Evolutionary conservation across 495 filamentous ascomycete genomes (phyloP).

Genomic region (Aspergillus incahuasiensis): DNA sequence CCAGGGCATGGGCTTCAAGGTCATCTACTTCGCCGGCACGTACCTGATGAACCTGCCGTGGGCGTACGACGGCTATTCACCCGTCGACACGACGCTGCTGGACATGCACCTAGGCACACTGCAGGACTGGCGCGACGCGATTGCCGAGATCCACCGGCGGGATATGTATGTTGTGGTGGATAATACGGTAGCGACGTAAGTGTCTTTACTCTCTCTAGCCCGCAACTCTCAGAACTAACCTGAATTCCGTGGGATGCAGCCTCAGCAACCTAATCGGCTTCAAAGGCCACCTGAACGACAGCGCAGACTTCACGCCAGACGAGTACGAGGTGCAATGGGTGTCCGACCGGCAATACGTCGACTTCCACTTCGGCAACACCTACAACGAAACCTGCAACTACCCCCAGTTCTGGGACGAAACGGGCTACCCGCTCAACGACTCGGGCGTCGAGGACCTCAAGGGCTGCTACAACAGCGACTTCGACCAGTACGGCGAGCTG

Average conservation of each 20-base stretch:
- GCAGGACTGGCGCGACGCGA: constrained; percentile 54
- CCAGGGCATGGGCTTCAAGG: constrained; percentile 70
- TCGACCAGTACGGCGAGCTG: constrained; percentile 64
- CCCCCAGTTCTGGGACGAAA: constrained; percentile 61
- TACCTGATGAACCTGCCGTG: constrained; percentile 67
- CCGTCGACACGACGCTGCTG: constrained; percentile 63
- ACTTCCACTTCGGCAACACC: constrained; percentile 55
- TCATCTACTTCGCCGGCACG: constrained; percentile 64
- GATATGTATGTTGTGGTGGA: constrained; percentile 69
- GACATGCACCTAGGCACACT: constrained; percentile 65
- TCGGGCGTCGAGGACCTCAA: constrained; percentile 27
- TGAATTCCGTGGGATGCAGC: constrained; percentile 15
- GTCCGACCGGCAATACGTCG: constrained; percentile 50
- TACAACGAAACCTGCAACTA: constrained; percentile 57
- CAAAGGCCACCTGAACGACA: constrained; percentile 58
- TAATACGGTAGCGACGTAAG: constrained; percentile 64
- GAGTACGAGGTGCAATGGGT: constrained; percentile 60
- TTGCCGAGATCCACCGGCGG: constrained; percentile 58
- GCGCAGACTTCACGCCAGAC: constrained; percentile 51
- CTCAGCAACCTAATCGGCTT: constrained; percentile 67
- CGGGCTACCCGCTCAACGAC: constrained; percentile 45
- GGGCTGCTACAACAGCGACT: constrained; percentile 65
- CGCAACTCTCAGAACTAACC: too few relatives aligned
- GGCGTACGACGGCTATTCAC: constrained; percentile 61
- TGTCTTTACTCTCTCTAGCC: background rate